These are phyloP conservation scores for Colletotrichum tofieldiae DNA, from an alignment of 2,329 filamentous ascomycete genomes.

Conservation along the genomic window DNA sequence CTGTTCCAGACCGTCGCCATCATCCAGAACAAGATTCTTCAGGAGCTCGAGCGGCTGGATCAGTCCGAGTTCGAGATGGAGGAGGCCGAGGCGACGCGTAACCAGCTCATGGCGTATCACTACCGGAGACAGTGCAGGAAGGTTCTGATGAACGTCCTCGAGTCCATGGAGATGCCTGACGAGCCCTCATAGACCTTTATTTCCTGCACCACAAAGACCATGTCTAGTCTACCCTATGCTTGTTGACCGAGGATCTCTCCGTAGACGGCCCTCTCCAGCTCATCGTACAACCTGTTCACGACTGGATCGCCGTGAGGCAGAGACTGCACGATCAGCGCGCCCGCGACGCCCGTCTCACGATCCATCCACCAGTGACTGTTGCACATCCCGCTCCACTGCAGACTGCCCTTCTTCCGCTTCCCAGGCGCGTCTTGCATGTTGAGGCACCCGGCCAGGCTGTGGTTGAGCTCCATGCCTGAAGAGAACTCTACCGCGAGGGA, in stretches of 20 bases:
- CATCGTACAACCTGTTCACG: constrained; percentile 54
- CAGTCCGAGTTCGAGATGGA: constrained; percentile 62
- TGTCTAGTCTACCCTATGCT: background rate
- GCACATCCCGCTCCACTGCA: constrained; percentile 61
- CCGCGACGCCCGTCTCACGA: constrained; percentile 57
- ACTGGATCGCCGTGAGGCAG: constrained; percentile 56
- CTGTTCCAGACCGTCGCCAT: constrained; percentile 57
- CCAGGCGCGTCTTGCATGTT: constrained; percentile 57
- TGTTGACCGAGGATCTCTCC: constrained; percentile 41
- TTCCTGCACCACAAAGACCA: too few species aligned
- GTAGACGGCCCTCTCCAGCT: constrained; percentile 59
- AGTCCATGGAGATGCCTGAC: constrained; percentile 51
- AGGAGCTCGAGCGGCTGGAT: constrained; percentile 61
- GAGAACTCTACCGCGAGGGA: constrained; percentile 57
- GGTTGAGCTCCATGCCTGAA: constrained; percentile 51
- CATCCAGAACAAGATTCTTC: constrained; percentile 61
- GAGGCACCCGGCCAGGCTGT: constrained; percentile 58
- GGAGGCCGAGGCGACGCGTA: constrained; percentile 59
- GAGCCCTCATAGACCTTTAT: background rate
- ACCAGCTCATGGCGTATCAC: constrained; percentile 64
- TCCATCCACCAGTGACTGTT: constrained; percentile 63
- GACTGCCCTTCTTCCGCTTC: constrained; percentile 58
- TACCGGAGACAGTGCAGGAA: constrained; percentile 65
- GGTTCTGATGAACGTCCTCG: constrained; percentile 64
- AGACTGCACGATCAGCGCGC: constrained; percentile 56